phyloP scores from a whole-genome alignment of 2,329 filamentous ascomycete genomes.

The Penicillium sp. region DNA sequence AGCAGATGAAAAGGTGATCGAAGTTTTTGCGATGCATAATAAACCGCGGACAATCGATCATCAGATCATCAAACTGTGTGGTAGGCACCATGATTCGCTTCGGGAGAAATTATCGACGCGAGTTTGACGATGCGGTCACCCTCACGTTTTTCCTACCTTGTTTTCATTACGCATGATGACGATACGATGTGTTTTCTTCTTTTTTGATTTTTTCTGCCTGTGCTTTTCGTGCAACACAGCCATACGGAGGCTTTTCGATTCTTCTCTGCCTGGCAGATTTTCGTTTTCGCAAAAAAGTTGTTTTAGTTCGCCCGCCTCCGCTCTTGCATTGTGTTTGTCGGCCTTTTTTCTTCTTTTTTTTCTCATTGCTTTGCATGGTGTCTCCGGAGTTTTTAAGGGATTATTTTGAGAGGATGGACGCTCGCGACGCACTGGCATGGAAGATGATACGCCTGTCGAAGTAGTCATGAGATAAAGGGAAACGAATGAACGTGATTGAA shows the following conservation, averaged over 20 bases:
- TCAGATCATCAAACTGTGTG: slow-evolving; percentile 6
- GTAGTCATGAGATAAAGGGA: slow-evolving; percentile 10
- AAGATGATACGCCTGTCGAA: slow-evolving; percentile 7
- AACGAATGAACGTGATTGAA: slow-evolving; percentile 17
- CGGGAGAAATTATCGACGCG: slow-evolving; percentile 19
- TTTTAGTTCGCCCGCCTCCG: slow-evolving; percentile 21
- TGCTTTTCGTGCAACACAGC: slow-evolving; percentile 4
- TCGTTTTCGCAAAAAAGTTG: slow-evolving; percentile 18
- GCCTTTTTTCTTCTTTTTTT: slow-evolving; percentile 12
- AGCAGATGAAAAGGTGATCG: slow-evolving; percentile 10
- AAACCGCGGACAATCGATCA: slow-evolving; percentile 32
- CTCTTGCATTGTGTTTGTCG: slow-evolving; percentile 16
- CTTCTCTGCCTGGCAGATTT: slow-evolving; percentile 15
- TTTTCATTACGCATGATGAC: slow-evolving; percentile 22
- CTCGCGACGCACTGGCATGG: slow-evolving; percentile 7
- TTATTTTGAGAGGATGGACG: slow-evolving; percentile 7
- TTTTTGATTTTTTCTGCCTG: slow-evolving; percentile 4
- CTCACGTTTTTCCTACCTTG: slow-evolving; percentile 3
- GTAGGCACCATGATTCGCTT: slow-evolving; percentile 1
- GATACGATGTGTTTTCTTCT: slow-evolving; percentile 15
- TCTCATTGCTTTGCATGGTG: slow-evolving; percentile 24
- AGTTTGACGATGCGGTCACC: slow-evolving; percentile 10
- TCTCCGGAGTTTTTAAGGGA: slow-evolving; percentile 13
- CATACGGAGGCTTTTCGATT: slow-evolving; percentile 25
- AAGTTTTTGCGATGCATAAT: slow-evolving; percentile 35